phyloP scores from a whole-genome alignment of 257 asterid genomes.

The Solanum okadae region DNA sequence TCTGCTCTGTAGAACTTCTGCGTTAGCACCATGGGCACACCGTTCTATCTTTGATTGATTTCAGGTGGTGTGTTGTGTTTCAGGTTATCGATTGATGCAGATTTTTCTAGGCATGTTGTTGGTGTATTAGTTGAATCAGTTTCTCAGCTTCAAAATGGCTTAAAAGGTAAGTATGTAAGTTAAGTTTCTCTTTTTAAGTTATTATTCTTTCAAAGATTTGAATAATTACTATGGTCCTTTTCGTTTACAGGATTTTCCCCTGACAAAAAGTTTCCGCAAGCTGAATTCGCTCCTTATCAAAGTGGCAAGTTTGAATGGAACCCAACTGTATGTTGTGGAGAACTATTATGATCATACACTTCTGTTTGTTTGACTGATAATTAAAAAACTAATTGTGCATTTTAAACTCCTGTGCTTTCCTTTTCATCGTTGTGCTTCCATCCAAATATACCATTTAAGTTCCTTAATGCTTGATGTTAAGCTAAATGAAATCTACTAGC shows the following conservation, averaged over 20 bases:
- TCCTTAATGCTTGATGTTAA: neutral
- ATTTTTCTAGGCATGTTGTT: constrained; percentile 58
- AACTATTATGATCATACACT: constrained; percentile 1
- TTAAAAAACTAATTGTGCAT: neutral
- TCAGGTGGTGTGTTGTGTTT: constrained; percentile 8
- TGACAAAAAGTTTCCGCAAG: constrained; percentile 84
- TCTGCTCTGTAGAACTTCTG: neutral
- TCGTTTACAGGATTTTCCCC: constrained; percentile 75
- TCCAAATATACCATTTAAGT: neutral
- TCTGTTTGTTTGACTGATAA: neutral
- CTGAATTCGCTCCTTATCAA: constrained; percentile 77
- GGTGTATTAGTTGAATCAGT: constrained; percentile 87
- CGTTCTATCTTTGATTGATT: constrained; percentile 1
- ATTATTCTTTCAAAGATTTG: neutral
- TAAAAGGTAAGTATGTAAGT: constrained; percentile 34
- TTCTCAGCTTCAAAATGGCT: constrained; percentile 30
- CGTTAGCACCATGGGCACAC: neutral
- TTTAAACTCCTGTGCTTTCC: neutral
- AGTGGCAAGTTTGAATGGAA: constrained; percentile 76
- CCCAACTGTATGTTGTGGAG: constrained; percentile 59
- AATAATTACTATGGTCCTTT: neutral
- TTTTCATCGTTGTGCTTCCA: neutral
- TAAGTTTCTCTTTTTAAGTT: neutral
- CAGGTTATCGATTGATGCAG: constrained; percentile 60
- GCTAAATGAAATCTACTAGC: neutral